phyloP scores from a whole-genome alignment of 148 eudicot species.

The Diospyros kaki region DNA sequence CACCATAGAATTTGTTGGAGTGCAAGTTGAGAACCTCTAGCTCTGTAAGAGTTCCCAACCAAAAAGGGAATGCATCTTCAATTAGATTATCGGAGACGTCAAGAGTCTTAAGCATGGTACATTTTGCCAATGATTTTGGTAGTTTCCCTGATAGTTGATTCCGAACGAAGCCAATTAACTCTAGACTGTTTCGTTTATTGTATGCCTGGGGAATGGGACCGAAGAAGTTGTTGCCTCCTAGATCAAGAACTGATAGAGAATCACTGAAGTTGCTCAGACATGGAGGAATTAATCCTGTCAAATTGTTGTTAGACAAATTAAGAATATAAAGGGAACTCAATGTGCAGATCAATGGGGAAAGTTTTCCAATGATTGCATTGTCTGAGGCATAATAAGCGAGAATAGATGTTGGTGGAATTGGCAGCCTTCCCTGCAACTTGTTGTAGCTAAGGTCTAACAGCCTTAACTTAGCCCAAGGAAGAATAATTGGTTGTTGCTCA shows the following conservation, averaged over 20 bases:
- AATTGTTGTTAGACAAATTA: too few relatives aligned
- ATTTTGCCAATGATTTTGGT: conserved; percentile 25
- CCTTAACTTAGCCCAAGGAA: conserved; percentile 16
- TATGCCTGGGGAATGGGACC: conserved; percentile 4
- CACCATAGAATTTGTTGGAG: conserved; percentile 20
- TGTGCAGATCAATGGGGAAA: too few relatives aligned
- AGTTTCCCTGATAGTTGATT: conserved; percentile 24
- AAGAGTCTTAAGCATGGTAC: conserved; percentile 25
- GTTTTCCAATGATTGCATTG: too few relatives aligned
- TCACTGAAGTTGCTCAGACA: too few relatives aligned
- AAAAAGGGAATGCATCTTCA: conserved; percentile 27
- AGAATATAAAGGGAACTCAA: too few relatives aligned
- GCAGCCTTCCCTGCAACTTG: conserved; percentile 21
- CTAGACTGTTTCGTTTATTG: conserved; percentile 6
- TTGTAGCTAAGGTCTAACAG: conserved; percentile 8
- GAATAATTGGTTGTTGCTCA: neutral
- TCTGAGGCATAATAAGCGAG: neutral
- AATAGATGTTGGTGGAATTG: conserved; percentile 22
- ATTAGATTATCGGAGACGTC: conserved; percentile 23
- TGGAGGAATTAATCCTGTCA: too few relatives aligned
- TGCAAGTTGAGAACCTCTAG: conserved; percentile 23
- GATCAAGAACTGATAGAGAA: too few relatives aligned
- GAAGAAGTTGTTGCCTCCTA: too few relatives aligned
- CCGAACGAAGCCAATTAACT: conserved; percentile 21
- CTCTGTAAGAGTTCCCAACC: conserved; percentile 32